Conservation (phyloP, 441 rosid genomes). For the Geranium incanum region DNA sequence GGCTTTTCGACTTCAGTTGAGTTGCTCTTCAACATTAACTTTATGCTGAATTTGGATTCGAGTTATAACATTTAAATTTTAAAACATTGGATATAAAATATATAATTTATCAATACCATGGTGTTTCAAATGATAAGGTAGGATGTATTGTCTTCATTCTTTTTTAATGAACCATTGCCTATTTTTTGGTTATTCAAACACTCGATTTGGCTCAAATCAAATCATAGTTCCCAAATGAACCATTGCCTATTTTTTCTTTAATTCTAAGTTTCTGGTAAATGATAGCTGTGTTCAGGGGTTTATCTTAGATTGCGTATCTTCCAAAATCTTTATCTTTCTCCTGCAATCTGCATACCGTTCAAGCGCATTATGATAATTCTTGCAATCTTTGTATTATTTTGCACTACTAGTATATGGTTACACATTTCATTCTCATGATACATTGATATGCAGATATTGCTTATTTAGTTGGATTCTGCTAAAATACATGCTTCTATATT, state of each 20-base stretch:
- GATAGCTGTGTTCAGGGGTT: neutral
- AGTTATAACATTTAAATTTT: too few relatives aligned
- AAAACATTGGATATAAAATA: too few relatives aligned
- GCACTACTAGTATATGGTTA: neutral
- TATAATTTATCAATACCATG: too few relatives aligned
- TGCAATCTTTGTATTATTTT: neutral
- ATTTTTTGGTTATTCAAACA: too few relatives aligned
- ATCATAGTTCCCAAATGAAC: too few relatives aligned
- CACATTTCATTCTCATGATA: conserved; percentile 1
- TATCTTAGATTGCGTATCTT: conserved; percentile 2
- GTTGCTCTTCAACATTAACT: neutral
- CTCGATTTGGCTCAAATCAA: too few relatives aligned
- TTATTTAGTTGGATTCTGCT: neutral
- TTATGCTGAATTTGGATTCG: neutral
- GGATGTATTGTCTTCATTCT: too few relatives aligned
- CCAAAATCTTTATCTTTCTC: neutral
- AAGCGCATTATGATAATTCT: neutral
- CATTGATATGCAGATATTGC: neutral
- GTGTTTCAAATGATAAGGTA: too few relatives aligned
- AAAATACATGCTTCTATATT: neutral
- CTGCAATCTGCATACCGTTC: neutral
- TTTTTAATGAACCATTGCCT: too few relatives aligned
- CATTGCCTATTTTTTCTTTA: neutral
- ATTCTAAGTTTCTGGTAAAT: neutral
- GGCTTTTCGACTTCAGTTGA: neutral